Percentiles rank a stretch among this genome's conserved stretches.
Conservation (phyloP, 805 yeast genomes). For the Teunomyces kruisii region DNA sequence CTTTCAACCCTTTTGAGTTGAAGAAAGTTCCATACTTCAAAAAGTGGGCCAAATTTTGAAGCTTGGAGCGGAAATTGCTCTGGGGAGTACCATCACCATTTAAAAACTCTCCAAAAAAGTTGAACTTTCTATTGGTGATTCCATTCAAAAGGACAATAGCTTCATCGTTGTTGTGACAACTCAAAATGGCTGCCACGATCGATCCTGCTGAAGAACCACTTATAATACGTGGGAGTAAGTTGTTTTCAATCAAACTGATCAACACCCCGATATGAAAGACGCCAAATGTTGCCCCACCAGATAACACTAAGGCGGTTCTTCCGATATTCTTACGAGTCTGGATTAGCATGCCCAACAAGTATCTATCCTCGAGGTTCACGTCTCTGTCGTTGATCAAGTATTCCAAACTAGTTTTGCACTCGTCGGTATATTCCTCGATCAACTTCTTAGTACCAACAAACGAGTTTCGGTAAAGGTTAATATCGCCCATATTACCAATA, state of each 20-base stretch:
- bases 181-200: slow-evolving; percentile 84
- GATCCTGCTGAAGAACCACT: slow-evolving; percentile 98
- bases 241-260: slow-evolving; percentile 70
- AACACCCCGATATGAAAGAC: slow-evolving; percentile 90
- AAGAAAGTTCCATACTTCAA: slow-evolving; percentile 88
- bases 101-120: slow-evolving; percentile 50
- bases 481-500: slow-evolving; percentile 83
- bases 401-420: slow-evolving; percentile 57
- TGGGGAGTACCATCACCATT: slow-evolving; percentile 44
- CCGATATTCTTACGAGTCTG: slow-evolving; percentile 93
- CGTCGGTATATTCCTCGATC: slow-evolving; percentile 79
- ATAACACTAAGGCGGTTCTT: slow-evolving; percentile 87
- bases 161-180: slow-evolving; percentile 78
- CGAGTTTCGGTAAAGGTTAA: slow-evolving; percentile 71
- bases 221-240: slow-evolving; percentile 78
- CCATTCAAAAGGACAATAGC: slow-evolving; percentile 54
- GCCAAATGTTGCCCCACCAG: slow-evolving; percentile 97
- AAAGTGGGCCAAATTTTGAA: slow-evolving; percentile 47
- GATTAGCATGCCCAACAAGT: slow-evolving; percentile 72
- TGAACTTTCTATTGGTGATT: slow-evolving; percentile 57
- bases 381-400: slow-evolving; percentile 38
- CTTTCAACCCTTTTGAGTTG: slow-evolving; percentile 67
- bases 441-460: slow-evolving; percentile 82
- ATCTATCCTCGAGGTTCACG: slow-evolving; percentile 59
- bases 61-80: slow-evolving; percentile 46